Conservation (phyloP, 352 stramenopile genomes). For the Pythium dissotocum region DNA sequence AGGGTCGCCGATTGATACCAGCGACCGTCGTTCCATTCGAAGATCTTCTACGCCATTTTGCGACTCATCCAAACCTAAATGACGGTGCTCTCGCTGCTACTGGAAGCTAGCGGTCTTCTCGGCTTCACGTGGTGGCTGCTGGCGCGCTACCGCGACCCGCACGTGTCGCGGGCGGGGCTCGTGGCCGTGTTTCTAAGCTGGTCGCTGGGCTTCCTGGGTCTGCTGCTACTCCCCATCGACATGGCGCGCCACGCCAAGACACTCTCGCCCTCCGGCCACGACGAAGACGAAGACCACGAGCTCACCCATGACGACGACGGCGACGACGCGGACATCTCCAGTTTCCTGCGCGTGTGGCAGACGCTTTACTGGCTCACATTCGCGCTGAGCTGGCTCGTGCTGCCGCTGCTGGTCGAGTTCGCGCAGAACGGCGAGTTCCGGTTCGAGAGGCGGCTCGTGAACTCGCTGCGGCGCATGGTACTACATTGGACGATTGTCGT, state of each 20-base stretch:
- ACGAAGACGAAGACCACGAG: slow-evolving; percentile 10
- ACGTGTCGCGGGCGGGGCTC: slow-evolving; percentile 39
- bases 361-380: slow-evolving; percentile 72
- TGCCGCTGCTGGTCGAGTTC: slow-evolving; percentile 69
- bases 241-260: slow-evolving; percentile 38
- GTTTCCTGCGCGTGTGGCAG: slow-evolving; percentile 48
- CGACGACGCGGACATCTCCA: background rate
- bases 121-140: slow-evolving; percentile 66
- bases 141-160: slow-evolving; percentile 51
- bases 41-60: background rate
- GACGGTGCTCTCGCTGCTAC: slow-evolving; percentile 41
- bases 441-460: slow-evolving; percentile 35
- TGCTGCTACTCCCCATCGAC: slow-evolving; percentile 68
- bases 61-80: slow-evolving; percentile 23
- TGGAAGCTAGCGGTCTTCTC: slow-evolving; percentile 47
- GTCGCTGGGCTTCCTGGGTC: slow-evolving; percentile 55
- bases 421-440: slow-evolving; percentile 64
- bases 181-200: slow-evolving; percentile 58
- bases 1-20: background rate
- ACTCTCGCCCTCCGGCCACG: background rate
- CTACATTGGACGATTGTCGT: slow-evolving; percentile 63
- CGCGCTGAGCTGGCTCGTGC: slow-evolving; percentile 55
- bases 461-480: slow-evolving; percentile 43
- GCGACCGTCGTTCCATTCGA: background rate
- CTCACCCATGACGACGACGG: background rate